A percentile compares a stretch with the other conserved stretches of the same genome.
These are phyloP conservation scores for Blumeria graminis DNA, from an alignment of 2,329 filamentous ascomycete genomes.

Conservation along the genomic window DNA sequence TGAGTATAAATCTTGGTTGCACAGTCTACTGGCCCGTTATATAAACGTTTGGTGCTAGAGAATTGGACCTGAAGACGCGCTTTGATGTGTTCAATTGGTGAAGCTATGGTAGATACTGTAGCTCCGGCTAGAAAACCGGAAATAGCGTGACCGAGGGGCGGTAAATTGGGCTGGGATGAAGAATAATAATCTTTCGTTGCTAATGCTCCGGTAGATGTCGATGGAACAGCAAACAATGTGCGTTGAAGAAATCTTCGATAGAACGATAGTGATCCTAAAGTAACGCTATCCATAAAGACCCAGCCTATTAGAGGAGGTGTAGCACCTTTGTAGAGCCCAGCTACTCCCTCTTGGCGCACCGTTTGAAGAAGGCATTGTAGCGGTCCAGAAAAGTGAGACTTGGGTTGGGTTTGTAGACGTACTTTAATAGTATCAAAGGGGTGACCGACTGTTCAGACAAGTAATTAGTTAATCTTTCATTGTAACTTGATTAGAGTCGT, in stretches of 20 bases:
- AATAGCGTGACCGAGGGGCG: constrained; percentile 59
- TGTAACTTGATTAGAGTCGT: too few species aligned
- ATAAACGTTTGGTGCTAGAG: constrained; percentile 49
- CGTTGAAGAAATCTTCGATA: constrained; percentile 70
- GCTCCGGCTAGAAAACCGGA: constrained; percentile 70
- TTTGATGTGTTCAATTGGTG: constrained; percentile 88
- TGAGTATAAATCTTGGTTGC: constrained; percentile 38
- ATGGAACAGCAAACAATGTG: constrained; percentile 34
- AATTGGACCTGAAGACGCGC: constrained; percentile 89
- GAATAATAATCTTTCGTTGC: neutral
- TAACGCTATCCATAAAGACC: constrained; percentile 91
- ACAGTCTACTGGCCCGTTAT: constrained; percentile 74
- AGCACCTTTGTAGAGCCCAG: constrained; percentile 81
- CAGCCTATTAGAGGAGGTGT: constrained; percentile 81
- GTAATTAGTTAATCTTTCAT: neutral
- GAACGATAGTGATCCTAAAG: constrained; percentile 78
- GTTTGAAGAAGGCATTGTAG: constrained; percentile 71
- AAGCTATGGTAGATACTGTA: constrained; percentile 81
- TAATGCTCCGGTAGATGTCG: neutral
- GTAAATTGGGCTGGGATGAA: constrained; percentile 25
- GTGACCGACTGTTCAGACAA: constrained; percentile 26
- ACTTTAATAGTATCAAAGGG: constrained; percentile 96
- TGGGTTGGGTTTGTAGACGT: constrained; percentile 65
- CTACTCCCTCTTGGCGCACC: constrained; percentile 58
- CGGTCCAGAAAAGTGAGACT: constrained; percentile 60